Conservation (phyloP, 2,329 filamentous ascomycete species). For the Talaromyces sp. region DNA sequence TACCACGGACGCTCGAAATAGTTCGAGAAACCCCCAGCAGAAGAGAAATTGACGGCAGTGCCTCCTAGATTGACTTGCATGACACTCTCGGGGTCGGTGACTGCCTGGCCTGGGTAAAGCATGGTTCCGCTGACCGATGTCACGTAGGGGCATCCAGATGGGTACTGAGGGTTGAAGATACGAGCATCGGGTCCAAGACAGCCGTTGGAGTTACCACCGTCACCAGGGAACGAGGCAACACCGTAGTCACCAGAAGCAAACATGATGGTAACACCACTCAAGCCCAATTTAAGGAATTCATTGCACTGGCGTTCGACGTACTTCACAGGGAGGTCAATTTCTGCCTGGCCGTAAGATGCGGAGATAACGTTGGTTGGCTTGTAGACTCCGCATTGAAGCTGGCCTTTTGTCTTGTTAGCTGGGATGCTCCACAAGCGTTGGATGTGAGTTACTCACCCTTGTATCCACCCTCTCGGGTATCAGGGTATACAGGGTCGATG, state of each 20-base stretch:
- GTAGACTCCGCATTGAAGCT: constrained; percentile 49
- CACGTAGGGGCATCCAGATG: constrained; percentile 52
- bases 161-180: constrained; percentile 51
- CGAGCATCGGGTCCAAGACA: constrained; percentile 38
- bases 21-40: constrained; percentile 48
- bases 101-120: constrained; percentile 29
- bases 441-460: constrained; percentile 36
- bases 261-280: constrained; percentile 31
- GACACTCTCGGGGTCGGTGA: constrained; percentile 28
- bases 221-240: constrained; percentile 36
- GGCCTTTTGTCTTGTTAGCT: constrained; percentile 13
- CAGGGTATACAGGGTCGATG: constrained; percentile 52
- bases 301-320: constrained; percentile 52
- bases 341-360: constrained; percentile 56
- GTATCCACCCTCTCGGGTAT: constrained; percentile 49
- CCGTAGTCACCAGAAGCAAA: constrained; percentile 32
- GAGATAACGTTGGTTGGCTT: constrained; percentile 56
- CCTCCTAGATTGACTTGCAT: constrained; percentile 32
- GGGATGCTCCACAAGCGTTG: neutral
- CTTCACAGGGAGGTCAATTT: constrained; percentile 50
- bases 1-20: constrained; percentile 44
- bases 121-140: constrained; percentile 45
- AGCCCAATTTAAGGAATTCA: constrained; percentile 52
- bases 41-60: constrained; percentile 31
- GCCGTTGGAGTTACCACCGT: constrained; percentile 32